Evolutionary conservation across 202 grass and related monocot genomes (phyloP).

Genomic region (Saccharum hybrid): DNA sequence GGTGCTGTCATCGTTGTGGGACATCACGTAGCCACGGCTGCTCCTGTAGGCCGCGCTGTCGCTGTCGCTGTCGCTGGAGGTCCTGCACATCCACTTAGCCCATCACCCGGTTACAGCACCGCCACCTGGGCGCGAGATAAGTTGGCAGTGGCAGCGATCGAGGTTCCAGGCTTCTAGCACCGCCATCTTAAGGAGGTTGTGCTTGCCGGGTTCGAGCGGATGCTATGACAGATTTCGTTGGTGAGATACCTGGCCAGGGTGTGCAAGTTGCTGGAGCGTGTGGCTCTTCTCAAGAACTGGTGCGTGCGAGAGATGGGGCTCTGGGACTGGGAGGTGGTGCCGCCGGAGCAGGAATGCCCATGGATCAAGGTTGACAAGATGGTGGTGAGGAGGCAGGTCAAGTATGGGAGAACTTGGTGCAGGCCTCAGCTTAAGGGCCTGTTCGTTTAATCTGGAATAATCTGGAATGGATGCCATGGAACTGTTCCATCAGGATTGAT

Average conservation of each 20-base stretch:
- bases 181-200: background rate
- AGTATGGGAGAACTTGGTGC: too few species aligned
- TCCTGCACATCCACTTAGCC: constrained; percentile 16
- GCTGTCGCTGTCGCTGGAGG: background rate
- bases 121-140: background rate
- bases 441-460: too few species aligned
- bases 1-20: too few species aligned
- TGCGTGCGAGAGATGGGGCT: background rate
- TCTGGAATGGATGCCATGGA: too few species aligned
- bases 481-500: too few species aligned
- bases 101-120: background rate
- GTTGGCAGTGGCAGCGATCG: background rate
- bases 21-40: background rate
- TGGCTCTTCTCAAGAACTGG: background rate
- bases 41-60: background rate
- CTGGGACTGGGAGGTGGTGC: background rate
- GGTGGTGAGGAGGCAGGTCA: too few species aligned
- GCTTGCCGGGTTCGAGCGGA: background rate
- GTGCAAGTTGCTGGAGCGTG: background rate
- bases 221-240: background rate
- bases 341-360: too few species aligned
- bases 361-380: too few species aligned
- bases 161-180: constrained; percentile 14
- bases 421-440: too few species aligned
- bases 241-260: background rate